Evolutionary conservation across 2,329 filamentous ascomycete genomes (phyloP), one percentile per base, ranked within the genome.

Genomic region (Pyricularia grisea): DNA sequence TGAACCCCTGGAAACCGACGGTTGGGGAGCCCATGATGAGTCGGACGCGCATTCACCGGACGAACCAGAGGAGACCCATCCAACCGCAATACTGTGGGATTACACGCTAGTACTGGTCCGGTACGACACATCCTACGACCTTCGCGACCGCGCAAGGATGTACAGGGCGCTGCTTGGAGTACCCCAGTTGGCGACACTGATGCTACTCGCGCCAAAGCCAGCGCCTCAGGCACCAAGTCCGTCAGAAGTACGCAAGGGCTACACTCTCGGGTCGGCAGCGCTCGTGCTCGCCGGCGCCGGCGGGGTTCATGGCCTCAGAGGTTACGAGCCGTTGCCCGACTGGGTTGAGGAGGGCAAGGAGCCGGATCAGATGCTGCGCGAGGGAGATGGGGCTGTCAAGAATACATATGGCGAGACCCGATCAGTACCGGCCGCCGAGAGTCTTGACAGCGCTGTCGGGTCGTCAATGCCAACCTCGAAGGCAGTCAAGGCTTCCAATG

Each of bases 71-170:
- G 79, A 82, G 36, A 81, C 85, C 5, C 90, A 97, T 73, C 87
- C 91, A 0, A 89, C 97, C 68, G 87, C 88, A 33, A 84, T 89
- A 2, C 82, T 99, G 1, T 99, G 93, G 89, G 87, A 90, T 33
- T 97, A 99, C 74, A 87, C 92, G 27, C 84, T 97, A 31, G 85
- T 94, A 1, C 87, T 99, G 1, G 92, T 92, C 36, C 89, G 95
- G 71, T 99, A 98, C 78, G 95, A 98, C 74, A 92, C 90, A 0
- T 97, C 94, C 0, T 99, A 97, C 78, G 94, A 98, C 76, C 87
- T 99, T 3, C 92, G 95, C 72, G 95, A 98, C 77, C 91, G 95
- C 28, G 90, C 94, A 1, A 89, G 95, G 36, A 86, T 97, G 71
- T 98, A 97, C 81, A 93, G 92, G 72, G 86, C 93, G 0, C 87